Evolutionary conservation across 2,329 filamentous ascomycete genomes (phyloP), one percentile per base, ranked within the genome.

Genomic region (Akanthomyces muscarius): DNA sequence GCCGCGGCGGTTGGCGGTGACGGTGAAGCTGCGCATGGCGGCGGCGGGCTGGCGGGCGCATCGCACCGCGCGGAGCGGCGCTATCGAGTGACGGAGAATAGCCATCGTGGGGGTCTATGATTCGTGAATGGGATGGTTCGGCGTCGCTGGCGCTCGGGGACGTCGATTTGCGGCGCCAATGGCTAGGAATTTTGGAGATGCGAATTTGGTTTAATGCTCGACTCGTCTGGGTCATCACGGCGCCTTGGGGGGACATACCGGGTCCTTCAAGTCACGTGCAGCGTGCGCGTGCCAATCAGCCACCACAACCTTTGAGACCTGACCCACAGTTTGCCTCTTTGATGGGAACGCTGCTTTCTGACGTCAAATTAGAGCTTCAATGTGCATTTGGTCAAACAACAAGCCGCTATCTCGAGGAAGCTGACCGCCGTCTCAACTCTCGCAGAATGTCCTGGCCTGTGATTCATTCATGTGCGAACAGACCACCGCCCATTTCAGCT

Each of bases 1-100:
- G 63, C 75, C 76, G 67, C 69, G 72, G 68, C 74, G 76, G 71
- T 76, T 76, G 66, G 77, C 69, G 65, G 80, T 80, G 58, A 77
- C 73, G 64, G 79, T 77, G 75, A 83, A 81, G 69, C 68, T 67
- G 67, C 79, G 74, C 68, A 72, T 63, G 67, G 65, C 51, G 33
- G 44, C 23, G 61, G 68, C 64, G 65, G 71, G 70, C 65, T 74
- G 74, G 69, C 75, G 74, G 65, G 70, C 66, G 72, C 73, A 77
- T 66, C 75, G 75, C 69, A 71, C 69, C 62, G 73, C 73, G 65
- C 74, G 74, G 69, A 77, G 70, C 58, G 75, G 73, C 66, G 74
- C 72, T 64, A 69, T 71, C 64, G 74, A 68, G 63, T 74, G 71
- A 66, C 75, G 75, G 66, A 76, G 66, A 67, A 76, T 66, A 63